phyloP scores from a whole-genome alignment of 2,329 filamentous ascomycete species.

The Cytospora paraplurivora region DNA sequence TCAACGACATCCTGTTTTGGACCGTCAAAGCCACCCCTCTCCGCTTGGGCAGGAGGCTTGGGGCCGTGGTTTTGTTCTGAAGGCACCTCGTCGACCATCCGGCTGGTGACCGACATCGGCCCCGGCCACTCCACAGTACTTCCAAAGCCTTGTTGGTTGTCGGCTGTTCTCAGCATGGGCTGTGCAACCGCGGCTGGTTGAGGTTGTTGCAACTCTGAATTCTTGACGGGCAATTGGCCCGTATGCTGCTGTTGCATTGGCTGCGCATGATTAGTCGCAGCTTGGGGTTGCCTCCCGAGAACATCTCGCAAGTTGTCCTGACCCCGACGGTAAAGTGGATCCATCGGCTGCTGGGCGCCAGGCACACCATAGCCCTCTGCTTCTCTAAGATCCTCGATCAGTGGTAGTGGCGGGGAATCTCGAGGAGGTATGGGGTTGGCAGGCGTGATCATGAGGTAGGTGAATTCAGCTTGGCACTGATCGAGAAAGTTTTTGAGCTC shows the following conservation, averaged over 20 bases:
- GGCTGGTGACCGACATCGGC: conserved; percentile 33
- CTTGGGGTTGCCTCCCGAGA: conserved; percentile 40
- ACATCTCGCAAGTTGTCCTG: conserved; percentile 23
- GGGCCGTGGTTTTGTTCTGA: conserved; percentile 42
- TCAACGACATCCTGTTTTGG: conserved; percentile 56
- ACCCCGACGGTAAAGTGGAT: conserved; percentile 28
- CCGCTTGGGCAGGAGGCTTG: conserved; percentile 43
- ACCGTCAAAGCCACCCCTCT: conserved; percentile 47
- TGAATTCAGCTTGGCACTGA: conserved; percentile 66
- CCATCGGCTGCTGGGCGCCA: conserved; percentile 44
- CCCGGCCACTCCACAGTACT: conserved; percentile 39
- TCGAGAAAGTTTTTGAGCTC: conserved; percentile 64
- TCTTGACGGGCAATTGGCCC: conserved; percentile 34
- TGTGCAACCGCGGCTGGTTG: conserved; percentile 46
- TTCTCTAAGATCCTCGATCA: conserved; percentile 62
- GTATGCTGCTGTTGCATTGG: conserved; percentile 42
- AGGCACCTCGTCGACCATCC: conserved; percentile 31
- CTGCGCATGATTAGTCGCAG: conserved; percentile 54
- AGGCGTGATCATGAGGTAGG: conserved; percentile 68
- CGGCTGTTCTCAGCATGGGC: conserved; percentile 21
- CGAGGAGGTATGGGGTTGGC: conserved; percentile 67
- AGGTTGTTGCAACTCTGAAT: conserved; percentile 37
- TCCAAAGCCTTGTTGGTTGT: conserved; percentile 36
- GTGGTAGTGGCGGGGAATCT: conserved; percentile 60
- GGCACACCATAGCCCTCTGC: conserved; percentile 53